Evolutionary conservation across 2,329 filamentous ascomycete genomes (phyloP), one percentile per base, ranked within the genome.

Genomic region (Fusarium sp.): DNA sequence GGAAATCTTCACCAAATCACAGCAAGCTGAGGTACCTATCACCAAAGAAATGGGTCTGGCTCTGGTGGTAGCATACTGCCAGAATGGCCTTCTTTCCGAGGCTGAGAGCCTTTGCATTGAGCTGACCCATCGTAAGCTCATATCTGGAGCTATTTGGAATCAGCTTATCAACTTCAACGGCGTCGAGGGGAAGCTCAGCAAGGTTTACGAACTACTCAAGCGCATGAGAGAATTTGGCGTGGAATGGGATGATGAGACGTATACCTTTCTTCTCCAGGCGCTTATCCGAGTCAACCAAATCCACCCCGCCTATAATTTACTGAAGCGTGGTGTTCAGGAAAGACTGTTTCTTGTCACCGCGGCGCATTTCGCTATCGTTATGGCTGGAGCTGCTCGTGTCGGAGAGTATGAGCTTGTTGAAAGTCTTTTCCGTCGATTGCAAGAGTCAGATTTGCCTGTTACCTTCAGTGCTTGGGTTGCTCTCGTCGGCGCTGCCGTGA

Each of bases 101-200:
- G 84, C 83, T 0, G 79, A 83, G 64, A 76, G 73, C n/a, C 77
- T 85, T 32, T 83, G 81, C 49, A 58, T 88, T 54, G 87, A 88
- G 49, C 87, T 90, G 37, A 84, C 91, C 28, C 81, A 82, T 18
- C 84, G 86, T 69, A 83, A 85, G 23, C 86, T 89, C 3, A 84
- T 86, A 4, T 82, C 81, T 28, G 91, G 91, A 5, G 84, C 86
- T 37, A 89, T 94, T 78, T 98, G 94, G 93, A 97, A 98, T 78
- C 86, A 90, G 60, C 83, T 98, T 37, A 84, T 98, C 9, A 86
- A 88, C 63, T 89, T 92, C 68, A 88, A 94, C 79, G 93, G 93
- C 11, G 83, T 89, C 62, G 86, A 88, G 11, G 88, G 92, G 62
- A 85, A 87, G 59, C 79, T 90, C 11, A 79, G 78, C n/a, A 82